Conservation (phyloP, 805 yeast genomes). For the Zygotorulaspora chibaensis region DNA sequence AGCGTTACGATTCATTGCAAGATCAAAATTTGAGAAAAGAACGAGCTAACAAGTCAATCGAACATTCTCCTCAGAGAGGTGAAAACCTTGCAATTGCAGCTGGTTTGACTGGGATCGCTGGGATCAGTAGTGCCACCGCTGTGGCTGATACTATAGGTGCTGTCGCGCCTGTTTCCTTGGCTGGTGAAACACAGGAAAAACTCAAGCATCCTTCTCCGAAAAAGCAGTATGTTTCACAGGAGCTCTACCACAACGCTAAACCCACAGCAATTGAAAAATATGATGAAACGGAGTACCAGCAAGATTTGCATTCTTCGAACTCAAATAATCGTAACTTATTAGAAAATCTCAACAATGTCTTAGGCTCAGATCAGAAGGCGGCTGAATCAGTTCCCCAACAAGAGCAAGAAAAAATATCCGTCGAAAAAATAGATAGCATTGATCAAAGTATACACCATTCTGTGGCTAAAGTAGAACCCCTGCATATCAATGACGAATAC, state of each 20-base stretch:
- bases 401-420: neutral
- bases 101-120: slow-evolving; percentile 1
- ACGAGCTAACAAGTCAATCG: neutral
- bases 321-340: slow-evolving; percentile 16
- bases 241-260: neutral
- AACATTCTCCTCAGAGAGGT: no score
- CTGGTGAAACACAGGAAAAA: neutral
- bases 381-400: slow-evolving; percentile 5
- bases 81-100: no score
- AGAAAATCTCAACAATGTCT: slow-evolving; percentile 26
- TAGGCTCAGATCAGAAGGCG: slow-evolving; percentile 25
- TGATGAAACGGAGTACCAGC: neutral
- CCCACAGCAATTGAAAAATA: neutral
- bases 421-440: neutral
- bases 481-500: slow-evolving; percentile 1
- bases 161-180: neutral
- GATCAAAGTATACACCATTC: neutral
- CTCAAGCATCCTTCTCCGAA: neutral
- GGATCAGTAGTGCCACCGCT: neutral
- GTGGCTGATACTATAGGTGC: neutral
- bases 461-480: slow-evolving; percentile 9
- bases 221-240: no score
- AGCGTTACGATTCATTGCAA: slow-evolving; percentile 6
- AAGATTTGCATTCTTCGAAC: neutral
- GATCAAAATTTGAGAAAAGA: neutral